These are phyloP conservation scores for Colletotrichum horii DNA, from an alignment of 2,329 filamentous ascomycete genomes.

Conservation along the genomic window DNA sequence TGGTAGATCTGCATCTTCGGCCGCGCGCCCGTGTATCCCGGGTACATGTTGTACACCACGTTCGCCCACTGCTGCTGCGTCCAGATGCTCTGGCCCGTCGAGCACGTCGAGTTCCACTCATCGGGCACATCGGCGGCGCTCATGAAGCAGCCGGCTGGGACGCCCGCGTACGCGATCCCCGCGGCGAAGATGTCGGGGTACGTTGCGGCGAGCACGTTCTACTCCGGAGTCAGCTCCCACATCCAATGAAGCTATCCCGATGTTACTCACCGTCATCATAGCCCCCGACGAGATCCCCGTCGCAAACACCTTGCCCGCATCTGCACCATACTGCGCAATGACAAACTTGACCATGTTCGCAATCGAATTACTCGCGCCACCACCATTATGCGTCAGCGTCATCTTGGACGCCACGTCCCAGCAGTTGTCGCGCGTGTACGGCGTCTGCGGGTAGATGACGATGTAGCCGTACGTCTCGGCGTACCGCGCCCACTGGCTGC, in stretches of 20 bases:
- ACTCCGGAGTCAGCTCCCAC: background rate
- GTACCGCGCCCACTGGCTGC: slow-evolving; percentile 53
- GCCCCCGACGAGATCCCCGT: slow-evolving; percentile 54
- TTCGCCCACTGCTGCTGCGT: slow-evolving; percentile 47
- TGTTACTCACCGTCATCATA: slow-evolving; percentile 51
- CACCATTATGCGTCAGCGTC: slow-evolving; percentile 54
- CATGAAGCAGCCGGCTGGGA: slow-evolving; percentile 61
- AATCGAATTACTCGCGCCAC: slow-evolving; percentile 55
- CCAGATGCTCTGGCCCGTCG: slow-evolving; percentile 51
- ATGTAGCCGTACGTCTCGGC: slow-evolving; percentile 64
- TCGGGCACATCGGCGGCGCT: slow-evolving; percentile 43
- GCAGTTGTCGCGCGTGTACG: slow-evolving; percentile 45
- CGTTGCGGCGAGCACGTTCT: slow-evolving; percentile 54
- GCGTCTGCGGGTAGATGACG: slow-evolving; percentile 50
- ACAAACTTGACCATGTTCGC: slow-evolving; percentile 60
- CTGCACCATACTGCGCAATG: slow-evolving; percentile 50
- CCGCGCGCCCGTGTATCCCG: slow-evolving; percentile 50
- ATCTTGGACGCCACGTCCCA: slow-evolving; percentile 64
- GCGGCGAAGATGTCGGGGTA: slow-evolving; percentile 62
- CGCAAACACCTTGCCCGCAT: slow-evolving; percentile 52
- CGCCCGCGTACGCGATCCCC: slow-evolving; percentile 56
- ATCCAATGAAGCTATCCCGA: no score
- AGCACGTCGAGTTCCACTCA: slow-evolving; percentile 61
- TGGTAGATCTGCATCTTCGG: slow-evolving; percentile 67
- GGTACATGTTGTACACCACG: slow-evolving; percentile 52